Evolutionary conservation across 2,329 filamentous ascomycete species (phyloP).

Genomic region (Calonectria hongkongensis): DNA sequence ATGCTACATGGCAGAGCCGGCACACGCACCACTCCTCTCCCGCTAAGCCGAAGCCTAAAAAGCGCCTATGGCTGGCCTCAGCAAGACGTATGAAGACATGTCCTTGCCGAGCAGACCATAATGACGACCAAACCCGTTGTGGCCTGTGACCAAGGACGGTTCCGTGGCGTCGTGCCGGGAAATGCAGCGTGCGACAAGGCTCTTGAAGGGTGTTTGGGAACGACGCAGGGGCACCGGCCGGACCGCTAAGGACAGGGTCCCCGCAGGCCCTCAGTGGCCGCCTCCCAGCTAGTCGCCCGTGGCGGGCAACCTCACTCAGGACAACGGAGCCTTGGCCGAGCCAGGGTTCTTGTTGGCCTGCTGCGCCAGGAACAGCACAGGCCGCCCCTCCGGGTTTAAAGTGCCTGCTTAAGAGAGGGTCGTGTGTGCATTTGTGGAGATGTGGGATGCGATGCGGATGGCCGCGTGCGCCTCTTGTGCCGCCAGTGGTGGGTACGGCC

Average conservation of each 20-base stretch:
- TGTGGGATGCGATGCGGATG: conserved; percentile 31
- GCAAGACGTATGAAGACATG: neutral
- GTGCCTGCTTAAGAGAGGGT: conserved; percentile 46
- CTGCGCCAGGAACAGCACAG: conserved; percentile 43
- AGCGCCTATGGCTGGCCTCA: neutral
- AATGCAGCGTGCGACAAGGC: conserved; percentile 24
- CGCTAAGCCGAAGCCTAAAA: conserved; percentile 16
- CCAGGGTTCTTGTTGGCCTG: conserved; percentile 50
- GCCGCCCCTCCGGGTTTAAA: conserved; percentile 49
- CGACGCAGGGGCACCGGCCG: conserved; percentile 40
- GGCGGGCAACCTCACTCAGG: conserved; percentile 28
- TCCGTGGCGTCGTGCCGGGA: neutral
- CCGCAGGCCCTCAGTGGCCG: conserved; percentile 43
- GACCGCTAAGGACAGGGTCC: conserved; percentile 42
- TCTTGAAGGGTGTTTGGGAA: conserved; percentile 40
- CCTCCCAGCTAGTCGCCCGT: conserved; percentile 38
- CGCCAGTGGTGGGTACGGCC: conserved; percentile 16
- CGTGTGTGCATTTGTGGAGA: conserved; percentile 24
- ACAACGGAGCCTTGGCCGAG: conserved; percentile 44
- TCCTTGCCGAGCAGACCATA: neutral
- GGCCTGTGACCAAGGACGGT: conserved; percentile 28
- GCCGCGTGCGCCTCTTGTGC: conserved; percentile 25
- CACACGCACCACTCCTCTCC: neutral
- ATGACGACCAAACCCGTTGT: conserved; percentile 19
- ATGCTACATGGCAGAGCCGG: neutral